A percentile compares a stretch with the other conserved stretches of the same genome.
These are phyloP conservation scores for Neoarthrinium moseri DNA, from an alignment of 2,329 filamentous ascomycete species.

Conservation along the genomic window DNA sequence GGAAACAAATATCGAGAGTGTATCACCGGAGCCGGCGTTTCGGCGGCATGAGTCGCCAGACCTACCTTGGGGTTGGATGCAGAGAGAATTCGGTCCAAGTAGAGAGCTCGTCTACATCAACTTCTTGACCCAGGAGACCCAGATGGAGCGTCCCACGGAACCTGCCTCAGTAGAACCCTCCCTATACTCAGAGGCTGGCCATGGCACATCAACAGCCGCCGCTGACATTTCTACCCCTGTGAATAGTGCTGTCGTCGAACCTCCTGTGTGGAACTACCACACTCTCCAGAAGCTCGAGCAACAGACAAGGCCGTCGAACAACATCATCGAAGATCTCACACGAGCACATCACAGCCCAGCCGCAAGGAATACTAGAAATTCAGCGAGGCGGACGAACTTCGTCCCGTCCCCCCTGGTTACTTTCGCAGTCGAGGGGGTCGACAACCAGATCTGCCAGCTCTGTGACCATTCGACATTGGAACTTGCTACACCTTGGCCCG, in stretches of 20 bases:
- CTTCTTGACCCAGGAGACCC: background rate
- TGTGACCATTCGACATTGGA: conserved; percentile 12
- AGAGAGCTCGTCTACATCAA: background rate
- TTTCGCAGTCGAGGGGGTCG: conserved; percentile 24
- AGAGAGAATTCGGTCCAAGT: background rate
- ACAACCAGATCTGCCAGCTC: conserved; percentile 22
- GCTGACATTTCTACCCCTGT: no score
- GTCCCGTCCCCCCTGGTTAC: conserved; percentile 23
- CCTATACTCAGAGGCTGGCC: background rate
- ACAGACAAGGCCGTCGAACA: background rate
- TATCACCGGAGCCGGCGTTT: no score
- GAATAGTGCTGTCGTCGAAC: no score
- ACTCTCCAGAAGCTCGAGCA: background rate
- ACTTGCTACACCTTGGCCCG: background rate
- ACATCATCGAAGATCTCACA: background rate
- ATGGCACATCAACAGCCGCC: background rate
- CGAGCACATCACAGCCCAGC: background rate
- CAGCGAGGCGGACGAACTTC: conserved; percentile 10
- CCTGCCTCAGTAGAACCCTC: background rate
- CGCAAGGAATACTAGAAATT: background rate
- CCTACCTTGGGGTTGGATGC: background rate
- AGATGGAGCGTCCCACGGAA: background rate
- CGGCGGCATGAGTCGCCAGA: no score
- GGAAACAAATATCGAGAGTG: background rate
- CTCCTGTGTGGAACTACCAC: no score